A percentile compares a stretch with the other conserved stretches of the same genome.
These are phyloP conservation scores for Ziziphus jujuba DNA, from an alignment of 306 rosid species.

Conservation along the genomic window DNA sequence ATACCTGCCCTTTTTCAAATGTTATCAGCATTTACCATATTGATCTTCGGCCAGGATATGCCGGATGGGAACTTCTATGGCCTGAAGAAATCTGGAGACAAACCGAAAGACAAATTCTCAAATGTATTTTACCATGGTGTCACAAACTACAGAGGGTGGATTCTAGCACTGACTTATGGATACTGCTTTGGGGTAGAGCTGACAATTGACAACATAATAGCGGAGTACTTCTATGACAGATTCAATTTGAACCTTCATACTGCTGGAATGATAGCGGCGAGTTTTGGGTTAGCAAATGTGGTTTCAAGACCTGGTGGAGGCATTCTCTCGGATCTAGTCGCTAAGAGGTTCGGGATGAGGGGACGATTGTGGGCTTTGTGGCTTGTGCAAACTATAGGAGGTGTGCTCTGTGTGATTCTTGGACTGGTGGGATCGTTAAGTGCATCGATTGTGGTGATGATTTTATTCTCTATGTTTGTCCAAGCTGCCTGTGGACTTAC, in stretches of 20 bases:
- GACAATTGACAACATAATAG: conserved; percentile 71
- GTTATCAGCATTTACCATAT: conserved; percentile 53
- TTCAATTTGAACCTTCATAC: conserved; percentile 66
- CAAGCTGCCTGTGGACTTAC: conserved; percentile 96
- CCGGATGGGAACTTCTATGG: conserved; percentile 70
- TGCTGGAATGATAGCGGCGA: conserved; percentile 77
- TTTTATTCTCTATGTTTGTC: conserved; percentile 67
- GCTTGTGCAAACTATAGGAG: conserved; percentile 65
- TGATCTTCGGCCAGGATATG: conserved; percentile 64
- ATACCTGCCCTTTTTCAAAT: conserved; percentile 71
- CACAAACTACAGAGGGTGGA: conserved; percentile 80
- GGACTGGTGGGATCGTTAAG: conserved; percentile 53
- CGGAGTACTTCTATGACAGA: conserved; percentile 78
- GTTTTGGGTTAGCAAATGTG: conserved; percentile 70
- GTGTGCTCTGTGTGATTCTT: conserved; percentile 61
- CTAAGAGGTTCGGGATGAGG: conserved; percentile 74
- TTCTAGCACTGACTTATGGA: conserved; percentile 75
- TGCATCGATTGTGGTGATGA: conserved; percentile 64
- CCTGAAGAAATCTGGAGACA: conserved; percentile 60
- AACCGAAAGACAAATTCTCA: conserved; percentile 53
- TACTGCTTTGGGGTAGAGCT: conserved; percentile 89
- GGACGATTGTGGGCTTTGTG: conserved; percentile 84
- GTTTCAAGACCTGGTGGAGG: conserved; percentile 84
- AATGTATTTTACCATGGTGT: conserved; percentile 50
- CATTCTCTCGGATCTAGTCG: conserved; percentile 53